A percentile compares a stretch with the other conserved stretches of the same genome.
Conservation (phyloP, 306 rosid species). For the Cucumis cinereus region DNA sequence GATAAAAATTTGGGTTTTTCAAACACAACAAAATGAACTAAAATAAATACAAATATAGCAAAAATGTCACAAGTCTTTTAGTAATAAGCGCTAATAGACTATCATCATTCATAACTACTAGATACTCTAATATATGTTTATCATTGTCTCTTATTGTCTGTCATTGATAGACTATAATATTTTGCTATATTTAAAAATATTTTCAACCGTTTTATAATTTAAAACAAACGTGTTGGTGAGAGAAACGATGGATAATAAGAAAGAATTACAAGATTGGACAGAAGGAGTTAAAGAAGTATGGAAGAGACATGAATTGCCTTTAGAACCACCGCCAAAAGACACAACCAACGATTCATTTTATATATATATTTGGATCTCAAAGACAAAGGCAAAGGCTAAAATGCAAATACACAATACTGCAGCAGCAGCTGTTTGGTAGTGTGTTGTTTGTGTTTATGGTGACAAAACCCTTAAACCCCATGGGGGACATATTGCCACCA, state of each 20-base stretch:
- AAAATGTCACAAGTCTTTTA: no score
- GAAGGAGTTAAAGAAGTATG: background rate
- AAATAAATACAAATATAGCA: no score
- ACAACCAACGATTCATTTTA: background rate
- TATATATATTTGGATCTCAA: background rate
- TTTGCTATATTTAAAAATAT: no score
- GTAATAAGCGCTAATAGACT: no score
- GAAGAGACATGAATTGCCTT: background rate
- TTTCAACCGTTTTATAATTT: no score
- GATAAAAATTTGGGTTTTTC: no score
- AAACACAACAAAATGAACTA: no score
- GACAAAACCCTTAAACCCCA: background rate
- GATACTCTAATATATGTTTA: no score
- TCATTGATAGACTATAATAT: no score
- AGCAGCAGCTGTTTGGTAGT: background rate
- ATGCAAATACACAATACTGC: background rate
- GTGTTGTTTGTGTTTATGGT: background rate
- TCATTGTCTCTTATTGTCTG: no score
- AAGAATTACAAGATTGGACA: background rate
- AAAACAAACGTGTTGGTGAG: background rate
- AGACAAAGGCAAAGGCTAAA: background rate
- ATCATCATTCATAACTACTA: no score
- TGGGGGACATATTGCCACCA: background rate
- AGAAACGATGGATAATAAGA: background rate
- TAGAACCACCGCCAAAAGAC: constrained; percentile 1